phyloP scores from a whole-genome alignment of 768 basidiomycete genomes.

The Termitomyces titanicus region DNA sequence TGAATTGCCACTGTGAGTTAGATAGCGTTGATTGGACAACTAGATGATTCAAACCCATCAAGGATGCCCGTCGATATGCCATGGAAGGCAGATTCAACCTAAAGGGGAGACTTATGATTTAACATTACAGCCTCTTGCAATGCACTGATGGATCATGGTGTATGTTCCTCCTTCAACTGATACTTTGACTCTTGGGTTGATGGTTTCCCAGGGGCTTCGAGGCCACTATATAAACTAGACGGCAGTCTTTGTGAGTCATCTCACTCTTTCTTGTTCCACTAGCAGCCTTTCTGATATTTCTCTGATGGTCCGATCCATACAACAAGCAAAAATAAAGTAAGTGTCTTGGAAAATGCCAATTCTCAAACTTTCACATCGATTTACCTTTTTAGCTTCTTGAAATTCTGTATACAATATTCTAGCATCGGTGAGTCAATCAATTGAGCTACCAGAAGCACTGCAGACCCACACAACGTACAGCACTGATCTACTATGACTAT shows the following conservation, averaged over 20 bases:
- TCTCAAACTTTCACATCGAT: background rate
- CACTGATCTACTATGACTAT: conserved; percentile 19
- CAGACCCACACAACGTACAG: background rate
- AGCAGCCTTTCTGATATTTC: no score
- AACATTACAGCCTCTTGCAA: no score
- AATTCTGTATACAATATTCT: conserved; percentile 1
- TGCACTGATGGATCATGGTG: no score
- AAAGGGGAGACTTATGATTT: no score
- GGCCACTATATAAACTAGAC: background rate
- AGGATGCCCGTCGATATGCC: no score
- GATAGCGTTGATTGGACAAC: no score
- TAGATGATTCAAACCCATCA: no score
- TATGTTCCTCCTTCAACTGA: no score
- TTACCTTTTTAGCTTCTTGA: background rate
- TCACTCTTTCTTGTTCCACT: background rate
- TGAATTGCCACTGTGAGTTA: no score
- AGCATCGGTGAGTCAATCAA: background rate
- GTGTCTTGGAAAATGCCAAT: background rate
- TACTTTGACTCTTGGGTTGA: no score
- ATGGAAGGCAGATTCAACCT: no score
- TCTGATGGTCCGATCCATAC: background rate
- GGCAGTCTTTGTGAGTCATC: background rate
- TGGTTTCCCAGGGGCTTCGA: no score
- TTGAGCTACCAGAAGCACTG: background rate
- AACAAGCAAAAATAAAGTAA: background rate